phyloP scores from a whole-genome alignment of 345 rosid genomes.

The Limnanthes douglasii region DNA sequence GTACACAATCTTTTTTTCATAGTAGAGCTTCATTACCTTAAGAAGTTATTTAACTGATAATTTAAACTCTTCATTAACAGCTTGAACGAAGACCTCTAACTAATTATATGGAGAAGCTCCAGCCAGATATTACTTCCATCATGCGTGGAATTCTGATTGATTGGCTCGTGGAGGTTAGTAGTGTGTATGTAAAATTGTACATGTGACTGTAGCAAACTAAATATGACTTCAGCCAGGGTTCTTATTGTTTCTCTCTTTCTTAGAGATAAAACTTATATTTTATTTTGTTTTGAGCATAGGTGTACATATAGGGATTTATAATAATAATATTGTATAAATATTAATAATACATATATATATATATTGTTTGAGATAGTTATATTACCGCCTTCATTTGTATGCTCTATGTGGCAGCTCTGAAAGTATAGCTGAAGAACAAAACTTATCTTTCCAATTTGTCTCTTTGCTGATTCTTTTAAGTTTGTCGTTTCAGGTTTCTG shows the following conservation, averaged over 20 bases:
- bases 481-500: slow-evolving; percentile 51
- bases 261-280: slow-evolving; percentile 3
- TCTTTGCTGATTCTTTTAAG: slow-evolving; percentile 3
- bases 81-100: slow-evolving; percentile 62
- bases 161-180: slow-evolving; percentile 91
- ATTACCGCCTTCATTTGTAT: too few species aligned
- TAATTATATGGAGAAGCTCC: slow-evolving; percentile 60
- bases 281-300: background rate
- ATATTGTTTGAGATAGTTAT: too few species aligned
- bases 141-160: slow-evolving; percentile 83
- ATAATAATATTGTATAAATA: too few species aligned
- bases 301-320: too few species aligned
- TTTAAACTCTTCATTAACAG: slow-evolving; percentile 32
- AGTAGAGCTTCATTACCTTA: too few species aligned
- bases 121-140: slow-evolving; percentile 50
- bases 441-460: background rate
- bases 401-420: too few species aligned
- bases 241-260: slow-evolving; percentile 6
- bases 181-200: slow-evolving; percentile 1
- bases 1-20: too few species aligned
- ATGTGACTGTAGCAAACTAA: slow-evolving; percentile 3
- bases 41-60: too few species aligned
- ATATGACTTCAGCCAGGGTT: slow-evolving; percentile 1
- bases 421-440: background rate
- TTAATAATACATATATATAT: too few species aligned